These are phyloP conservation scores for Elsinoe perseae DNA, from an alignment of 2,329 filamentous ascomycete genomes.

Conservation along the genomic window DNA sequence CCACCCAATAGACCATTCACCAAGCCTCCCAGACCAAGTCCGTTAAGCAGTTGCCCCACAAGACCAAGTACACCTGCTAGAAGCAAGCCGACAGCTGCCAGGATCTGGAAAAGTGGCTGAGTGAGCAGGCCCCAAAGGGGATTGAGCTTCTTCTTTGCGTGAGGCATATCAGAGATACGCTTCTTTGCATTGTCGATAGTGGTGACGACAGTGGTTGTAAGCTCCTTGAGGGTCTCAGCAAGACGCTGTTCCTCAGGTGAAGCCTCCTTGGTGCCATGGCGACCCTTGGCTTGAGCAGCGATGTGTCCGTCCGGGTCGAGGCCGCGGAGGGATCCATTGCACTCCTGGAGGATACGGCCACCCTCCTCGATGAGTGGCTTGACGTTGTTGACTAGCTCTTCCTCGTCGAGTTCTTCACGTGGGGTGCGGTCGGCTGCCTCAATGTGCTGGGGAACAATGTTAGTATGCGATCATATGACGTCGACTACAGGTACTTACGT, in stretches of 20 bases:
- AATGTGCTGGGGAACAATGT: slow-evolving; percentile 50
- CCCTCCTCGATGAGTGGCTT: slow-evolving; percentile 85
- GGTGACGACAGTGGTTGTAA: slow-evolving; percentile 71
- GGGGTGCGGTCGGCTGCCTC: slow-evolving; percentile 72
- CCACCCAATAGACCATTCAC: slow-evolving; percentile 72
- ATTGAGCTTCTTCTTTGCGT: slow-evolving; percentile 91
- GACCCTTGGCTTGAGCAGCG: slow-evolving; percentile 75
- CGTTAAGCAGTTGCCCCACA: slow-evolving; percentile 71
- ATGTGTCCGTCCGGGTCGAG: slow-evolving; percentile 86
- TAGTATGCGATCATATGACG: slow-evolving; percentile 23
- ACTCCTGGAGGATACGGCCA: slow-evolving; percentile 71
- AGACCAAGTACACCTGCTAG: slow-evolving; percentile 76
- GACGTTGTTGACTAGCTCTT: slow-evolving; percentile 77
- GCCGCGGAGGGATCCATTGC: slow-evolving; percentile 77
- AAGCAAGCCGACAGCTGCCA: slow-evolving; percentile 77
- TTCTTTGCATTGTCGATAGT: slow-evolving; percentile 83
- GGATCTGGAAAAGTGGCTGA: slow-evolving; percentile 86
- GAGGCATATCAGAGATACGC: slow-evolving; percentile 83
- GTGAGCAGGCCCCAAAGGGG: slow-evolving; percentile 76
- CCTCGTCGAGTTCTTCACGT: slow-evolving; percentile 83
- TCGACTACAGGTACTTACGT: slow-evolving; percentile 44
- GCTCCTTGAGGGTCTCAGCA: slow-evolving; percentile 76
- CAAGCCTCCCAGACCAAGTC: slow-evolving; percentile 72
- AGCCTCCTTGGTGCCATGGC: slow-evolving; percentile 64
- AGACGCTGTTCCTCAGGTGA: slow-evolving; percentile 77